These are phyloP conservation scores for Phytophthora citrophthora DNA, from an alignment of 352 stramenopile genomes.

Conservation along the genomic window DNA sequence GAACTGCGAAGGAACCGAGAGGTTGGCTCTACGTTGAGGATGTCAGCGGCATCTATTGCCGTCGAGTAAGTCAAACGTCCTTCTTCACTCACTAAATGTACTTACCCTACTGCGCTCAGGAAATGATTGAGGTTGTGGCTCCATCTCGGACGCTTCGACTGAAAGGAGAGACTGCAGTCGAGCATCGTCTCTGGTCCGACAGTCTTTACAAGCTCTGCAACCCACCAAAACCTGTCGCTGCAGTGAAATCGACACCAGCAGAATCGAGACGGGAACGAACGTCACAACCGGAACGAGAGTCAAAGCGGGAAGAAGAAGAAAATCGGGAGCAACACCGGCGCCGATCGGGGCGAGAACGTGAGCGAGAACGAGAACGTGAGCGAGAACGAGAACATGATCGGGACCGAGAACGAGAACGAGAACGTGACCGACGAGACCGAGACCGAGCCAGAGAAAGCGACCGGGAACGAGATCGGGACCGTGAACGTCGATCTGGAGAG, in stretches of 20 bases:
- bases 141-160: slow-evolving; percentile 74
- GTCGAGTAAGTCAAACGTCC: slow-evolving; percentile 41
- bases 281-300: no score
- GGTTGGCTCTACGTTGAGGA: slow-evolving; percentile 87
- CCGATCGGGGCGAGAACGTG: slow-evolving; percentile 9
- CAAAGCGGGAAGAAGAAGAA: slow-evolving; percentile 17
- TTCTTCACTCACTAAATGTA: background rate
- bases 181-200: slow-evolving; percentile 83
- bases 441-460: slow-evolving; percentile 9
- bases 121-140: slow-evolving; percentile 87
- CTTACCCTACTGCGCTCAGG: slow-evolving; percentile 34
- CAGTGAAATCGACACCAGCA: slow-evolving; percentile 7
- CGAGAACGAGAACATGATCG: slow-evolving; percentile 22
- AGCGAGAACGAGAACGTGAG: slow-evolving; percentile 8
- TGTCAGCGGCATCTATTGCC: slow-evolving; percentile 73
- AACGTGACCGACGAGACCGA: slow-evolving; percentile 9
- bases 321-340: slow-evolving; percentile 17
- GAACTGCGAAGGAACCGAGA: slow-evolving; percentile 74
- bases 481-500: slow-evolving; percentile 5
- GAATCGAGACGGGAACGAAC: slow-evolving; percentile 7
- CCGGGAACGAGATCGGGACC: slow-evolving; percentile 1
- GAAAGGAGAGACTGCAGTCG: slow-evolving; percentile 78
- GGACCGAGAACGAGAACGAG: slow-evolving; percentile 21
- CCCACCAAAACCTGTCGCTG: slow-evolving; percentile 21
- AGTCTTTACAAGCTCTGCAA: slow-evolving; percentile 81